These are phyloP conservation scores for Tolypocladium endophyticum DNA, from an alignment of 2,329 filamentous ascomycete species.

Conservation along the genomic window DNA sequence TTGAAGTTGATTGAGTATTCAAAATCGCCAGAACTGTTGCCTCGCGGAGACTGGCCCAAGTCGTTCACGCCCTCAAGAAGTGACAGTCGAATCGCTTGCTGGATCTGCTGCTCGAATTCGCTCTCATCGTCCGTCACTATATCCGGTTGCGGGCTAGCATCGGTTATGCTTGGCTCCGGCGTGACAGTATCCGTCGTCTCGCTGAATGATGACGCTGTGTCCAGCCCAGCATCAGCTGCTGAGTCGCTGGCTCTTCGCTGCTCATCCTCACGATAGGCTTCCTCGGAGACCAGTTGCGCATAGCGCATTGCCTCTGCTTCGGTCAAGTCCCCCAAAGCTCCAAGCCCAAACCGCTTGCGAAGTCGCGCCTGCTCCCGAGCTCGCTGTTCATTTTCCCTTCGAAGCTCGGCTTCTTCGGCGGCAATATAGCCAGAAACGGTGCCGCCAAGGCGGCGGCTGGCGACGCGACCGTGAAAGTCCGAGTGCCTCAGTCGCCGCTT, in stretches of 20 bases:
- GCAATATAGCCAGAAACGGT: slow-evolving; percentile 74
- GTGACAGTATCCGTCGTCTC: slow-evolving; percentile 38
- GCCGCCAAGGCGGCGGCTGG: slow-evolving; percentile 47
- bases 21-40: slow-evolving; percentile 35
- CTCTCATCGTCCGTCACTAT: slow-evolving; percentile 27
- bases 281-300: slow-evolving; percentile 55
- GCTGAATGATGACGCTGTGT: slow-evolving; percentile 30
- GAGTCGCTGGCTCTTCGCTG: slow-evolving; percentile 44
- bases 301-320: slow-evolving; percentile 57
- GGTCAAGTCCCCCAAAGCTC: slow-evolving; percentile 51
- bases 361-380: slow-evolving; percentile 60
- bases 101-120: slow-evolving; percentile 50
- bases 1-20: slow-evolving; percentile 42
- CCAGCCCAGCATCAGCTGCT: slow-evolving; percentile 33
- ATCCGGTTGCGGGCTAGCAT: slow-evolving; percentile 21
- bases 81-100: slow-evolving; percentile 52
- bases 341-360: slow-evolving; percentile 73
- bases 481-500: slow-evolving; percentile 71
- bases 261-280: slow-evolving; percentile 47
- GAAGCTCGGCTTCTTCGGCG: slow-evolving; percentile 73
- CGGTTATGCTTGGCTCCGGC: slow-evolving; percentile 42
- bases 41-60: slow-evolving; percentile 31
- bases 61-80: slow-evolving; percentile 46
- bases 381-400: slow-evolving; percentile 57
- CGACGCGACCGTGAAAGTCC: slow-evolving; percentile 41